Conservation (phyloP, 768 basidiomycete species). For the Chalciporus piperatus region DNA sequence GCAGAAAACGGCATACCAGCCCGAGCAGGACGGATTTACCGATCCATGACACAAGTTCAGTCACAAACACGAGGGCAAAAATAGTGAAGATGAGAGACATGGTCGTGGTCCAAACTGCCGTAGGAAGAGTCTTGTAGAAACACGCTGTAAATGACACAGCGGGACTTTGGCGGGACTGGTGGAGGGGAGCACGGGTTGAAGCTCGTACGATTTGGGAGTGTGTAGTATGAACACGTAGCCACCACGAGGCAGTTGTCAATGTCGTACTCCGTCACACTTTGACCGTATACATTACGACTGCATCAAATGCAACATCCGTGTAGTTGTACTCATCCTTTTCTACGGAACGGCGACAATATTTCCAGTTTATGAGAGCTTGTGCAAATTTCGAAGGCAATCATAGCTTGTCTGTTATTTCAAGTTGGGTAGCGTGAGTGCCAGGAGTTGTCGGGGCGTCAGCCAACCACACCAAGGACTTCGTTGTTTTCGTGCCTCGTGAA, state of each 20-base stretch:
- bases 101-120: conserved; percentile 25
- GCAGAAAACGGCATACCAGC: conserved; percentile 49
- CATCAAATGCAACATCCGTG: too few species aligned
- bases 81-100: conserved; percentile 85
- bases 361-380: too few species aligned
- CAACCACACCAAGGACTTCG: too few species aligned
- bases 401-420: too few species aligned
- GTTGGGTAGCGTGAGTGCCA: too few species aligned
- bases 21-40: conserved; percentile 83
- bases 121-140: not conserved
- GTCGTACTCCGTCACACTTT: too few species aligned
- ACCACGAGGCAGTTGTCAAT: not conserved
- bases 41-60: conserved; percentile 85
- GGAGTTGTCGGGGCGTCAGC: too few species aligned
- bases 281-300: too few species aligned
- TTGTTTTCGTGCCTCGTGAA: too few species aligned
- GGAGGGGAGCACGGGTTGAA: not conserved
- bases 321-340: too few species aligned
- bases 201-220: not conserved
- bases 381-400: too few species aligned
- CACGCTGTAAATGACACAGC: not conserved
- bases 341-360: too few species aligned
- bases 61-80: conserved; percentile 76
- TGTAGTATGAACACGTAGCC: not conserved
- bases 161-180: not conserved